Base-by-base conservation (phyloP, 352 stramenopile genomes). In the Thraustotheca clavata region DNA sequence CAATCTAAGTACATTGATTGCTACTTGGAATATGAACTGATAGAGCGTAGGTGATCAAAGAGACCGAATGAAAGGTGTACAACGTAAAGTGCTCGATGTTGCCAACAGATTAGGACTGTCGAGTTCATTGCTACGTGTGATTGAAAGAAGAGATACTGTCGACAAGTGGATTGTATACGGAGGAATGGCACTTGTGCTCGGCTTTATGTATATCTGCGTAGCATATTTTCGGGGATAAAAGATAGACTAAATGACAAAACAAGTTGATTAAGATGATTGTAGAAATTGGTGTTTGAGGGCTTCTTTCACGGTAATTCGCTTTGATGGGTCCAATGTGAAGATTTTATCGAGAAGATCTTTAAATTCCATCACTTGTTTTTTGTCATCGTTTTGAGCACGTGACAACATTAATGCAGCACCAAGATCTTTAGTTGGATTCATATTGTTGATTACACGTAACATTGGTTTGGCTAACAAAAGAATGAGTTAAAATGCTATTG, bases 111-210 rank as follows among this genome's bases (percentile, higher is more conserved):
- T 95, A 32, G 86, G 86, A 1, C 71, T 95, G 22, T 92, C 83
- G 3, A 91, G 80, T 38, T 91, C 82, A 41, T 65, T 95, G 34
- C 66, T 95, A 63, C 81, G 83, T 9, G 76, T 91, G 31, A 91
- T 95, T 39, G 86, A 93, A 62, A 69, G 83, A 27, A 76, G 85
- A 59, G 85, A 94, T 57, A 87, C 79, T 1, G 78, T 89, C 29
- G 85, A 92, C 59, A 88, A 87, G 39, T 92, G 82, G 85, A 91
- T 94, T 55, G 85, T 94, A 1, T 71, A 89, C 31, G 80, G 68
- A 9, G 86, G 86, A 12, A 95, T 95, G 80, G 26, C 89, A 46
- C 69, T 92, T 62, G 91, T 86, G 31, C 70, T 93, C n/a, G 41
- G 86, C 3, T 91, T 91, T 55, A 69, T 93, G 46, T 93, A 89